Evolutionary conservation across 768 basidiomycete genomes (phyloP), one percentile per base, ranked within the genome.

Genomic region (Tubosaeta sp.): DNA sequence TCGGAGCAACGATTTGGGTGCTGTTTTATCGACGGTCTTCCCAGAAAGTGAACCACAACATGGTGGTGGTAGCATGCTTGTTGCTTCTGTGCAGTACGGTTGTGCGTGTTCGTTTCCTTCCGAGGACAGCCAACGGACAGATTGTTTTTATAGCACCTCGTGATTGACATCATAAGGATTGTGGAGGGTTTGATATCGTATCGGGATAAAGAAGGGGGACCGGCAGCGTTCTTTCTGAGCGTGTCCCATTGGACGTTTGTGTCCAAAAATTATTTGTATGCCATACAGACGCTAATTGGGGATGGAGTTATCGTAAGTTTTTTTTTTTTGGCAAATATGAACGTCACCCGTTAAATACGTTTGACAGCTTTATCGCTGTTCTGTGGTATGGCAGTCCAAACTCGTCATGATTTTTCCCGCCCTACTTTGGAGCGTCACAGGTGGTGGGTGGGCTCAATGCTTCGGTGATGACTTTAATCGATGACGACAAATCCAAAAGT

Each of bases 1-100:
- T 68, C 48, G 60, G 63, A 6, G 59, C 52, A 10, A 69, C 69
- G 1, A 46, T 70, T 2, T 65, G 59, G 59, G 54, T 59, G 3
- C 50, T 69, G 12, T 27, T 59, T 6, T 47, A 33, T 22, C 52
- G 52, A 16, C 58, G 51, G n/a, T 39, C 32, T 19, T 45, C 37
- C 14, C 12, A 34, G 5, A 38, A 45, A 16, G 25, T 67, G 13
- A 63, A 63, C 43, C 35, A 14, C 5, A 46, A 41, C 17, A 62
- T 68, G 63, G 4, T 67, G 6, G 31, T 46, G 1, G 54, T 61
- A 2, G 53, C 67, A 1, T 60, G 53, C 12, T 34, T 60, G 14
- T 52, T 70, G 11, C 55, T 71, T 5, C 13, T 58, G 10, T 45
- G 57, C 4, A 70, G 67, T 42, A 69, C 66, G 1, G 51, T 48